Evolutionary conservation across 257 asterid species (phyloP), one percentile per base, ranked within the genome.

Genomic region (Solanum tarijense): DNA sequence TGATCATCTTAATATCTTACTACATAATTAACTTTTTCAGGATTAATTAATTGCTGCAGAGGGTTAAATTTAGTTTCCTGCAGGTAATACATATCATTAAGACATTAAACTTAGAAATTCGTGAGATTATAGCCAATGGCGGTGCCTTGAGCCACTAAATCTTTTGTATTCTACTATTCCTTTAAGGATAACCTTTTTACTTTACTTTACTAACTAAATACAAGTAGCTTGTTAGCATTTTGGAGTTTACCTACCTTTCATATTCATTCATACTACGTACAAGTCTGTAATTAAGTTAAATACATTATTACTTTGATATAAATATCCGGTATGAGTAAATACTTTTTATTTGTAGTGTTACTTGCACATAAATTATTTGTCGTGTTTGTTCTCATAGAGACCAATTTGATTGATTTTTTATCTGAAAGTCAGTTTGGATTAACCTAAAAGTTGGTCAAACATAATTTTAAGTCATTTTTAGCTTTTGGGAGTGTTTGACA

Each of bases 61-160:
- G 4, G 13, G 46, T 39, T 39, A 39, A 39, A 10, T 39, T 39
- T 39, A 39, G 46, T 39, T 39, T 39, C 46, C 46, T 39, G 46
- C 46, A 39, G 90, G 91, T 91, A 87, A 89, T 89, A 84, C 92
- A 88, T 92, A 89, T 87, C 83, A 88, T 87, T 88, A 72, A 79
- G 65, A 41, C 39, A 81, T 81, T 81, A 81, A 46, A 87, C 87
- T 25, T 86, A 13, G 83, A 73, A 38, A 23, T 68, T 90, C 27
- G 72, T 62, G 83, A 66, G 8, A 68, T 73, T 88, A 14, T 31
- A 34, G 75, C 87, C 83, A 86, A 5, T 88, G 85, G 21, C 79
- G 87, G 84, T 85, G 87, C 87, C 90, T 93, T 89, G 94, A 90
- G 95, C 95, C 95, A 91, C 86, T 87, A 36, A 68, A 91, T 90